Conservation (phyloP, 2,329 filamentous ascomycete species). For the Rhexocercosporidium sp. region DNA sequence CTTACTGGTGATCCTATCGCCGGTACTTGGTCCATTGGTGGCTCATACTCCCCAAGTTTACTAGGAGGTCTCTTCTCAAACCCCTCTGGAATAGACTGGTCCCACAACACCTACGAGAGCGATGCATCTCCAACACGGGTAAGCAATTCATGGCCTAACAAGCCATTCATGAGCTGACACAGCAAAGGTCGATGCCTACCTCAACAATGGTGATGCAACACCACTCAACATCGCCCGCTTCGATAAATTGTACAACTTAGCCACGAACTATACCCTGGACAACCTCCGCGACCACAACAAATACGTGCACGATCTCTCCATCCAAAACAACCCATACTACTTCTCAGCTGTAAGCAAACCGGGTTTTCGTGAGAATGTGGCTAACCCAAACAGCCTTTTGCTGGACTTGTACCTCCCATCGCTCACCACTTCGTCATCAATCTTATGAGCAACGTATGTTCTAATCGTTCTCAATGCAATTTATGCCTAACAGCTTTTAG, state of each 20-base stretch:
- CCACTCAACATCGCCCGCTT: conserved; percentile 20
- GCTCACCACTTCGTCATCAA: conserved; percentile 22
- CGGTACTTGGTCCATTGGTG: conserved; percentile 26
- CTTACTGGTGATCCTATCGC: conserved; percentile 21
- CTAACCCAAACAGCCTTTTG: conserved; percentile 13
- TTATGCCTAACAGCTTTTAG: background rate
- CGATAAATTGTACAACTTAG: conserved; percentile 15
- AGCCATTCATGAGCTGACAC: background rate
- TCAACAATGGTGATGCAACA: conserved; percentile 21
- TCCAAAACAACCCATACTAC: conserved; percentile 52
- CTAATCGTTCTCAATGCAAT: background rate
- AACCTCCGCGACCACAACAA: conserved; percentile 21
- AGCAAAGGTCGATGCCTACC: conserved; percentile 20
- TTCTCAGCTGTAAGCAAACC: conserved; percentile 49
- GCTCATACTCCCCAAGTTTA: conserved; percentile 14
- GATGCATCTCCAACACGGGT: conserved; percentile 24
- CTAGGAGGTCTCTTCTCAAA: conserved; percentile 19
- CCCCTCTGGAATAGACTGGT: conserved; percentile 19
- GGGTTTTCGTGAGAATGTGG: background rate
- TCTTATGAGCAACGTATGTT: conserved; percentile 19
- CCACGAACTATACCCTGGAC: conserved; percentile 19
- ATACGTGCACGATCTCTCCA: conserved; percentile 12
- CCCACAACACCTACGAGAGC: conserved; percentile 27
- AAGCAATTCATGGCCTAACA: background rate
- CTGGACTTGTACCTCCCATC: conserved; percentile 19